Conservation (phyloP, 768 basidiomycete species). For the Hygrocybe punicea region DNA sequence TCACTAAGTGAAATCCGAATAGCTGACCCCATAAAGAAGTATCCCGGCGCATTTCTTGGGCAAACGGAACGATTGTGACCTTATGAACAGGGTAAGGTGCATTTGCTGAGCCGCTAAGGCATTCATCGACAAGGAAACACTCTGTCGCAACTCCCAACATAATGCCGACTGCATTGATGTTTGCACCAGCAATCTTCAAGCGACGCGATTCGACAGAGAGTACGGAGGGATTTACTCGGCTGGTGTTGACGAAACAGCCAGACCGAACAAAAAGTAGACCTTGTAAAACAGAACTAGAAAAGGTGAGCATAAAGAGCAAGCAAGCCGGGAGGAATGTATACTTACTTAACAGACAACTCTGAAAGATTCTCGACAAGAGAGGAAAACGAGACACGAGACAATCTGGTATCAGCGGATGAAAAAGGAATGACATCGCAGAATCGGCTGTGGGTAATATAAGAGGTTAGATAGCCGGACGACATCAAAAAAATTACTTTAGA, state of each 20-base stretch:
- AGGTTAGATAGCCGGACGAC: too few relatives aligned
- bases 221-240: background rate
- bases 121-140: too few relatives aligned
- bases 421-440: background rate
- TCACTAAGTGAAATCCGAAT: background rate
- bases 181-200: too few relatives aligned
- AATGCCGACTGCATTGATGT: too few relatives aligned
- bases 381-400: background rate
- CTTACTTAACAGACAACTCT: background rate
- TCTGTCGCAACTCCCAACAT: too few relatives aligned
- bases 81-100: background rate
- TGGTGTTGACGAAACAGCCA: conserved; percentile 1
- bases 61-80: conserved; percentile 2
- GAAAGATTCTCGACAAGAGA: background rate
- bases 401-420: too few relatives aligned
- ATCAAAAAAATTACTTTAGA: too few relatives aligned
- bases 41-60: too few relatives aligned
- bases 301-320: background rate
- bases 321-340: too few relatives aligned
- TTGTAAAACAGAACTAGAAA: background rate
- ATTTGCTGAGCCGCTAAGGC: background rate
- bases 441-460: too few relatives aligned
- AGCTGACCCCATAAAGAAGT: conserved; percentile 5
- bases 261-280: background rate
- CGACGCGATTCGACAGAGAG: too few relatives aligned